phyloP scores from a whole-genome alignment of 306 rosid species.

The Corylus avellana region DNA sequence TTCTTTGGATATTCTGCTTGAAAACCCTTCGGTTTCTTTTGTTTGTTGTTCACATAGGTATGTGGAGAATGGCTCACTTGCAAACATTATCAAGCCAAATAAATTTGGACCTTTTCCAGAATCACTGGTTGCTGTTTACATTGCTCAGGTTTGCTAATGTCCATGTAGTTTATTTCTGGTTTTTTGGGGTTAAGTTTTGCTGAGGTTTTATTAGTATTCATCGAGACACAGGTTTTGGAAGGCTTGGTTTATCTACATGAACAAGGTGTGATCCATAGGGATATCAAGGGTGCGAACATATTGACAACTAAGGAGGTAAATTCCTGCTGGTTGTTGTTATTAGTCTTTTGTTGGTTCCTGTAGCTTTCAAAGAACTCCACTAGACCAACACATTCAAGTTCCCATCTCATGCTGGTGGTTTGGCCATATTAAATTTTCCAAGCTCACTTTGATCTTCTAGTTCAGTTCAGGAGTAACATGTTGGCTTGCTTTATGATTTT shows the following conservation, averaged over 20 bases:
- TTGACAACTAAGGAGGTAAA: conserved; percentile 95
- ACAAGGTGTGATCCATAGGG: conserved; percentile 99
- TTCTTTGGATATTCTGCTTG: conserved; percentile 16
- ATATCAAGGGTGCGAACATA: conserved; percentile 98
- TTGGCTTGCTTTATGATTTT: too few species aligned
- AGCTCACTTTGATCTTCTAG: too few species aligned
- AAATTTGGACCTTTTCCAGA: conserved; percentile 99
- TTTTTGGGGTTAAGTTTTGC: conserved; percentile 10
- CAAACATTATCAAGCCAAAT: conserved; percentile 98
- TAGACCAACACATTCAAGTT: too few species aligned
- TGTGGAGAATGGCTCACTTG: conserved; percentile 98
- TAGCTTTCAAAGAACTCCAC: too few species aligned
- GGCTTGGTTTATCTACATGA: conserved; percentile 98
- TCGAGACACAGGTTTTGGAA: conserved; percentile 82
- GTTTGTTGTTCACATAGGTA: conserved; percentile 50
- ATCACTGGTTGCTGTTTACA: conserved; percentile 93
- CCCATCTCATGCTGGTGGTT: too few species aligned
- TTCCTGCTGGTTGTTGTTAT: conserved; percentile 6
- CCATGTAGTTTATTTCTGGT: conserved; percentile 22
- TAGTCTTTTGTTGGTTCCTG: conserved; percentile 2
- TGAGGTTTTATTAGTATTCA: conserved; percentile 20
- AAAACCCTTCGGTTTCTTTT: conserved; percentile 24
- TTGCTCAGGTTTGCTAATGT: conserved; percentile 75
- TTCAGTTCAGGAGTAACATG: too few species aligned
- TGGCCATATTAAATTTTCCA: too few species aligned